Percentiles rank a stretch among this genome's conserved stretches.
Conservation (phyloP, 1,284 basidiomycete genomes). For the Schizopora paradoxa region DNA sequence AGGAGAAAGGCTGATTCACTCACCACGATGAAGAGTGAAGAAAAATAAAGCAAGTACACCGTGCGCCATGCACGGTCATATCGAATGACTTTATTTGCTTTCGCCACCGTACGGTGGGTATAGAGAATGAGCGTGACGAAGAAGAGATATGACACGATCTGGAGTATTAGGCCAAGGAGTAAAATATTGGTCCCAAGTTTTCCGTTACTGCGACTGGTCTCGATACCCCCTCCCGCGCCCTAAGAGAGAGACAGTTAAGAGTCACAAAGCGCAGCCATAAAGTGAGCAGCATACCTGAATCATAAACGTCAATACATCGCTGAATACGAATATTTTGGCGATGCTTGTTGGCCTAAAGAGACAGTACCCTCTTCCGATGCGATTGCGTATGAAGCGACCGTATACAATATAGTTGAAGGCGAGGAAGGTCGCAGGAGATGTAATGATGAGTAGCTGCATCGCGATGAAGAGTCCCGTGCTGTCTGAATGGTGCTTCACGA, state of each 20-base stretch:
- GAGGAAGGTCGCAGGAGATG: slow-evolving; percentile 11
- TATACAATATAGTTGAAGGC: slow-evolving; percentile 17
- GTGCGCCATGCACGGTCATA: too few relatives aligned
- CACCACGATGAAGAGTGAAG: slow-evolving; percentile 17
- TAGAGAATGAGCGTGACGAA: background rate
- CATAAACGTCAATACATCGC: slow-evolving; percentile 12
- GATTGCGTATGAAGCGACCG: slow-evolving; percentile 9
- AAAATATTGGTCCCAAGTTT: background rate
- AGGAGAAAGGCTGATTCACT: background rate
- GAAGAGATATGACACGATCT: background rate
- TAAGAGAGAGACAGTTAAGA: background rate
- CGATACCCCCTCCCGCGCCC: slow-evolving; percentile 2
- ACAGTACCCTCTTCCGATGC: background rate
- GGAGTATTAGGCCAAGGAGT: background rate
- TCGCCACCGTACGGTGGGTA: too few relatives aligned
- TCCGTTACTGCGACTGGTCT: background rate
- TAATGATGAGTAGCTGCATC: slow-evolving; percentile 8
- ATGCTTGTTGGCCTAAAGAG: slow-evolving; percentile 4
- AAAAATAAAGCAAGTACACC: slow-evolving; percentile 14
- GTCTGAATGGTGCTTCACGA: background rate
- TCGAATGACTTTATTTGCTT: too few relatives aligned
- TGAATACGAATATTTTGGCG: slow-evolving; percentile 8
- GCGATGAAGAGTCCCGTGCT: slow-evolving; percentile 4
- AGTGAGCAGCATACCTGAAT: slow-evolving; percentile 7
- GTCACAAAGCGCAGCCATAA: background rate